Conservation (phyloP, 257 asterid species). For the Ophiorrhiza pumila region DNA sequence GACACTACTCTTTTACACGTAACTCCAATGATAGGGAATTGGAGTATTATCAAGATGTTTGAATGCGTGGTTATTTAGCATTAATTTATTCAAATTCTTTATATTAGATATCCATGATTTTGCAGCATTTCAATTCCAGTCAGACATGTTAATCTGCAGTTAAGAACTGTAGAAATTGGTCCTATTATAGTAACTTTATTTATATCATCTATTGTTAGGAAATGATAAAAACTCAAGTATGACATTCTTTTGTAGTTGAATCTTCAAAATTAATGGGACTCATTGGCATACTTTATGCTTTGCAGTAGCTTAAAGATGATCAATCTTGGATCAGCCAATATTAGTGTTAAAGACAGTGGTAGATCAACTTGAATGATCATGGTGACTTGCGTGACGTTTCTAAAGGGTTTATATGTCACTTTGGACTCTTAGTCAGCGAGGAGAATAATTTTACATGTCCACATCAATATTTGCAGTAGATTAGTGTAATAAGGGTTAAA, state of each 20-base stretch:
- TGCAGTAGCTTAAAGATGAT: background rate
- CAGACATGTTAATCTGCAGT: background rate
- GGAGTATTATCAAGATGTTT: too few species aligned
- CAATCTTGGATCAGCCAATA: too few species aligned
- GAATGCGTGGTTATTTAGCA: background rate
- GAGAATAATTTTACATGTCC: background rate
- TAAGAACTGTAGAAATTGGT: background rate
- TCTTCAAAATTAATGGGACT: background rate
- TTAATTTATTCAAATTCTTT: background rate
- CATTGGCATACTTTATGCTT: background rate
- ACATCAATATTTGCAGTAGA: background rate
- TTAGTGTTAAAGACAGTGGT: background rate
- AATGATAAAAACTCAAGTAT: background rate
- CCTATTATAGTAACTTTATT: background rate
- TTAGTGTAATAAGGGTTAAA: background rate
- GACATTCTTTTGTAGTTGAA: background rate
- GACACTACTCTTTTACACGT: background rate
- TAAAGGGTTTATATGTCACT: background rate
- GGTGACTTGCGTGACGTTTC: background rate
- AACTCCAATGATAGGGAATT: too few species aligned
- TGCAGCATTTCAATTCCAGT: background rate
- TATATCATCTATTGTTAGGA: background rate
- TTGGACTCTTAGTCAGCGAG: background rate
- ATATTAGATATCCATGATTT: background rate
- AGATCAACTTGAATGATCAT: background rate